Evolutionary conservation across 2,329 filamentous ascomycete species (phyloP), one percentile per base, ranked within the genome.

Genomic region (Massarina eburnea): DNA sequence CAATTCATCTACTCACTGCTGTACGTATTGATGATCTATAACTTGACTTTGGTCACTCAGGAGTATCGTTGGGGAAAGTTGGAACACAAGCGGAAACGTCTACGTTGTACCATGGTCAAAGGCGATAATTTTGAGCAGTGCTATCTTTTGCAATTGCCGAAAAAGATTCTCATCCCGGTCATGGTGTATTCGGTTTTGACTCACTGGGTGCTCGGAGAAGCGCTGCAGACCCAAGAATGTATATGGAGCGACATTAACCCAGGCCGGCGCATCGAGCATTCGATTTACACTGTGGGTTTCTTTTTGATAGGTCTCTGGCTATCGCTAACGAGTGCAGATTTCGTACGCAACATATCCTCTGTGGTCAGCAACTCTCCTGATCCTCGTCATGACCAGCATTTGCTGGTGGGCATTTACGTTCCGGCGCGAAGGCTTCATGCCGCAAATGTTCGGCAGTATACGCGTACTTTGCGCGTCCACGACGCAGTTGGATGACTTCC

Each of bases 361-460:
- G 0, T 66, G 58, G 58, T 42, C 50, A 5, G 57, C 64, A 3
- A 58, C 57, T 0, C 49, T 61, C 15, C 49, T 68, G 8, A 57
- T 66, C 34, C 41, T 69, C 9, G 30, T 57, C 4, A 67, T 66
- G 62, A 66, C 61, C 3, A 47, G 43, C 10, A 50, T 56, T 3
- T 68, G 64, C 35, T 66, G 62, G 58, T 66, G 55, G 58, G 58
- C 63, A 1, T 67, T 58, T 41, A 63, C 58, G 2, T 66, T 62
- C 38, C 56, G 51, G 15, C 55, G 62, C 3, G 63, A 66, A 48
- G 62, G 61, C 1, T 64, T 62, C 36, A 64, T 66, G 20, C 64
- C 64, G 15, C 64, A 66, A 32, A 66, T 67, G 62, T 67, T 62
- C 42, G 62, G 64, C 4, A 66, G 60, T 17, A 60, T 69, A 14